A percentile compares a stretch with the other conserved stretches of the same genome.
phyloP scores from a whole-genome alignment of 2,329 filamentous ascomycete genomes.

The Diplodia sapinea region DNA sequence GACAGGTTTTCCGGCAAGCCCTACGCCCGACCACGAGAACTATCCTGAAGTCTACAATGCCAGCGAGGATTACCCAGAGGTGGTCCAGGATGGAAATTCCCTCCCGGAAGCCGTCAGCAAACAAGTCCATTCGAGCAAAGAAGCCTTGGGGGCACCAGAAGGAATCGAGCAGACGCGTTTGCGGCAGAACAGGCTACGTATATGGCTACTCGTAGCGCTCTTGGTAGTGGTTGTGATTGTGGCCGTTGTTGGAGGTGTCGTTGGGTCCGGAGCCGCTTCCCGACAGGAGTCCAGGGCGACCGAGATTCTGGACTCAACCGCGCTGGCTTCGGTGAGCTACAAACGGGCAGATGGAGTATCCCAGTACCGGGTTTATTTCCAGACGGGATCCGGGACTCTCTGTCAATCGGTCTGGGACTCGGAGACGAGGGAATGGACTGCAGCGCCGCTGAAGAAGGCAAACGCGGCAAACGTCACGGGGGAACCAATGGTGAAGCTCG shows the following conservation, averaged over 20 bases:
- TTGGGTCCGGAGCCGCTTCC: not conserved
- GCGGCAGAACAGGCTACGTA: not conserved
- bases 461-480: not conserved
- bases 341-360: constrained; percentile 11
- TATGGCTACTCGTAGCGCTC: not conserved
- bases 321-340: constrained; percentile 18
- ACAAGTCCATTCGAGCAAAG: not conserved
- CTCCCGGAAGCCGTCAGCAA: constrained; percentile 10
- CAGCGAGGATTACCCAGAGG: constrained; percentile 7
- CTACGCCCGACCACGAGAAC: not conserved
- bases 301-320: constrained; percentile 9
- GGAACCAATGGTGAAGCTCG: constrained; percentile 10
- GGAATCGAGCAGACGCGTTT: not conserved
- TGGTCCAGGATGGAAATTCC: not conserved
- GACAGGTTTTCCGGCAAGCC: no score
- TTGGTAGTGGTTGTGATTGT: not conserved
- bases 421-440: not conserved
- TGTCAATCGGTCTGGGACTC: constrained; percentile 16
- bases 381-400: not conserved
- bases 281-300: not conserved
- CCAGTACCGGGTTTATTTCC: constrained; percentile 21
- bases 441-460: not conserved
- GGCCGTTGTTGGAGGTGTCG: not conserved
- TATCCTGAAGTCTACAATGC: constrained; percentile 6
- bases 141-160: not conserved